A percentile compares a stretch with the other conserved stretches of the same genome.
Evolutionary conservation across 441 rosid species (phyloP).

Genomic region (Dalechampia spathulata): DNA sequence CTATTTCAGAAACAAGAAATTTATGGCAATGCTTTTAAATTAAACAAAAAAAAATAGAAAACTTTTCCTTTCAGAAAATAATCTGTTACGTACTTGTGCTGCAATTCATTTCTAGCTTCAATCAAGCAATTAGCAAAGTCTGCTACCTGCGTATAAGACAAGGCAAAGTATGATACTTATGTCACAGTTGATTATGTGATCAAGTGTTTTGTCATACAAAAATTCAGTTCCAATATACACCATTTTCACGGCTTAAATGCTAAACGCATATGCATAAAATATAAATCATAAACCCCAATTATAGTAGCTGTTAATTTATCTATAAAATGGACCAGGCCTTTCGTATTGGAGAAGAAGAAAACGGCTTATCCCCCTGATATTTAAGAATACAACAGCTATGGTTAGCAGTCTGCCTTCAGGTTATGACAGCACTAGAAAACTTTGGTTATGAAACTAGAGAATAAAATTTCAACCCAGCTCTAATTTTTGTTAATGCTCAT

Average conservation of each 20-base stretch:
- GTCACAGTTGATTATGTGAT: neutral
- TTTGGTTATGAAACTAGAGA: neutral
- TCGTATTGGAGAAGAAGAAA: neutral
- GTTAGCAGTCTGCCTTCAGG: neutral
- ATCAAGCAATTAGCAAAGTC: slow-evolving; percentile 80
- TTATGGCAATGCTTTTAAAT: no score
- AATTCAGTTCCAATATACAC: neutral
- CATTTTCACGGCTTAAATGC: neutral
- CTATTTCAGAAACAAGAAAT: neutral
- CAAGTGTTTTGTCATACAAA: neutral
- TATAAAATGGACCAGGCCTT: neutral
- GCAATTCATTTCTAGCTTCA: slow-evolving; percentile 68
- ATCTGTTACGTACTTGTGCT: slow-evolving; percentile 56
- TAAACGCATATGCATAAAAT: neutral
- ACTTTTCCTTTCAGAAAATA: slow-evolving; percentile 8
- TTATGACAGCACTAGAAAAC: neutral
- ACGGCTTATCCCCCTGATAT: neutral
- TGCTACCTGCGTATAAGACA: slow-evolving; percentile 60
- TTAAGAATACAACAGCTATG: neutral
- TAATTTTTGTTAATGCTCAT: neutral
- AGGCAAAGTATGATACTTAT: neutral
- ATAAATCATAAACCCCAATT: no score
- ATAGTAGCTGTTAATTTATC: neutral
- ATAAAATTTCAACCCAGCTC: neutral
- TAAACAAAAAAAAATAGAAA: neutral